Percentiles rank a stretch among this genome's conserved stretches.
Evolutionary conservation across 2,329 filamentous ascomycete species (phyloP).

Genomic region (Plectosphaerella plurivora): DNA sequence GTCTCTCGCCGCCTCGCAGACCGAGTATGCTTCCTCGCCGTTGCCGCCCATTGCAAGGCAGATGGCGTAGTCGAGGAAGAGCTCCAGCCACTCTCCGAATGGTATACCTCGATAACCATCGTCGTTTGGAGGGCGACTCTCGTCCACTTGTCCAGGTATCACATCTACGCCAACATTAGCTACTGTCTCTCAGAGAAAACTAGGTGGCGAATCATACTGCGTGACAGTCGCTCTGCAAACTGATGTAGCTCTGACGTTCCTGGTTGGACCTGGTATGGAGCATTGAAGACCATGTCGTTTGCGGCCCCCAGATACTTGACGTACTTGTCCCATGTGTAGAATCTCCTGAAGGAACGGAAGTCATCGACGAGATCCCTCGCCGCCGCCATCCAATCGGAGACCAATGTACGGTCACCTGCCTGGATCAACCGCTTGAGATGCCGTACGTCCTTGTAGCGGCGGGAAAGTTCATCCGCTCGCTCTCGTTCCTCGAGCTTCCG

Average conservation of each 20-base stretch:
- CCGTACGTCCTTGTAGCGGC: slow-evolving; percentile 39
- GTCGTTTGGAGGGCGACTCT: slow-evolving; percentile 27
- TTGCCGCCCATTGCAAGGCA: slow-evolving; percentile 65
- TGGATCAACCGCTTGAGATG: slow-evolving; percentile 37
- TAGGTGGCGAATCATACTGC: slow-evolving; percentile 38
- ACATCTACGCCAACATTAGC: slow-evolving; percentile 18
- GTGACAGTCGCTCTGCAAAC: slow-evolving; percentile 51
- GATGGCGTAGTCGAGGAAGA: slow-evolving; percentile 85
- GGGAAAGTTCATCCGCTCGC: slow-evolving; percentile 30
- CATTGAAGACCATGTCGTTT: slow-evolving; percentile 12
- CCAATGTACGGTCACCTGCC: slow-evolving; percentile 36
- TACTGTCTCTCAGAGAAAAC: not conserved
- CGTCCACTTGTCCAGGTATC: slow-evolving; percentile 17
- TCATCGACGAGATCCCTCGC: slow-evolving; percentile 58
- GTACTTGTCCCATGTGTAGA: slow-evolving; percentile 65
- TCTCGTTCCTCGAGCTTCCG: slow-evolving; percentile 39
- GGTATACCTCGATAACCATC: slow-evolving; percentile 66
- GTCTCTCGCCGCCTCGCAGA: slow-evolving; percentile 72
- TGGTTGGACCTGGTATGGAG: slow-evolving; percentile 17
- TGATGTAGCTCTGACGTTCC: slow-evolving; percentile 40
- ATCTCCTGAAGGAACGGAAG: slow-evolving; percentile 58
- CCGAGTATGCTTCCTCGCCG: slow-evolving; percentile 69
- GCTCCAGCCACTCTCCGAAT: slow-evolving; percentile 81
- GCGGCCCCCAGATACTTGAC: slow-evolving; percentile 48
- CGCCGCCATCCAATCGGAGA: slow-evolving; percentile 51